Evolutionary conservation across 1,139 yeast species (phyloP).

Genomic region (Yamadazyma spencermartinsiae): DNA sequence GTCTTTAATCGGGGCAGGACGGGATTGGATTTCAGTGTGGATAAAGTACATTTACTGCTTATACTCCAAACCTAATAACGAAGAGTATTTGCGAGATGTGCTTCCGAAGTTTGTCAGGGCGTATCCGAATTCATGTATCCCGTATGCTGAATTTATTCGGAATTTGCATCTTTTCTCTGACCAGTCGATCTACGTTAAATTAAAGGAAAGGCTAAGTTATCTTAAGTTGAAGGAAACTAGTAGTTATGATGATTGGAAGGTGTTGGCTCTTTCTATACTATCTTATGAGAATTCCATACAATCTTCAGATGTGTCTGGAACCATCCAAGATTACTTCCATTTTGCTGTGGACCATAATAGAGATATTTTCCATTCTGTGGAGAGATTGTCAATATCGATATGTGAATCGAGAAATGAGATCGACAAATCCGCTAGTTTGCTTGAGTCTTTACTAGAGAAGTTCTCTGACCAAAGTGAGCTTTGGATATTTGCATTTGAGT

Average conservation of each 20-base stretch:
- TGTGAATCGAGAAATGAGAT: constrained; percentile 25
- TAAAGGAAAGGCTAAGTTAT: constrained; percentile 15
- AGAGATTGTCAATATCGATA: constrained; percentile 35
- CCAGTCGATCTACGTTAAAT: not conserved
- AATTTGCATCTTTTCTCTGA: constrained; percentile 18
- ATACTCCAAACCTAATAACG: constrained; percentile 16
- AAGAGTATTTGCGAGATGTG: constrained; percentile 7
- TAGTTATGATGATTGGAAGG: constrained; percentile 37
- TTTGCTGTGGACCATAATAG: constrained; percentile 28
- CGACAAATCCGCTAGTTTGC: constrained; percentile 25
- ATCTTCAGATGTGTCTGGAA: constrained; percentile 12
- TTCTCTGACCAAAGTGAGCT: constrained; percentile 40
- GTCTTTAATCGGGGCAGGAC: constrained; percentile 16
- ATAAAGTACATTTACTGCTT: constrained; percentile 25
- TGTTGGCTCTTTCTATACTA: constrained; percentile 31
- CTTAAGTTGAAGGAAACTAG: constrained; percentile 20
- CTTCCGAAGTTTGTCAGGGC: constrained; percentile 14
- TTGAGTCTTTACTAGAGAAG: constrained; percentile 26
- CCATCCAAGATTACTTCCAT: constrained; percentile 14
- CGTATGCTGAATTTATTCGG: constrained; percentile 33
- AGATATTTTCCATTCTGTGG: constrained; percentile 43
- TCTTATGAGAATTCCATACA: constrained; percentile 17
- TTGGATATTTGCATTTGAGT: constrained; percentile 49
- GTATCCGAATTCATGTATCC: constrained; percentile 20
- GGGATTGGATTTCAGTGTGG: constrained; percentile 30